Base-by-base conservation (phyloP, 768 basidiomycete species). In the Kwoniella newhampshirensis region DNA sequence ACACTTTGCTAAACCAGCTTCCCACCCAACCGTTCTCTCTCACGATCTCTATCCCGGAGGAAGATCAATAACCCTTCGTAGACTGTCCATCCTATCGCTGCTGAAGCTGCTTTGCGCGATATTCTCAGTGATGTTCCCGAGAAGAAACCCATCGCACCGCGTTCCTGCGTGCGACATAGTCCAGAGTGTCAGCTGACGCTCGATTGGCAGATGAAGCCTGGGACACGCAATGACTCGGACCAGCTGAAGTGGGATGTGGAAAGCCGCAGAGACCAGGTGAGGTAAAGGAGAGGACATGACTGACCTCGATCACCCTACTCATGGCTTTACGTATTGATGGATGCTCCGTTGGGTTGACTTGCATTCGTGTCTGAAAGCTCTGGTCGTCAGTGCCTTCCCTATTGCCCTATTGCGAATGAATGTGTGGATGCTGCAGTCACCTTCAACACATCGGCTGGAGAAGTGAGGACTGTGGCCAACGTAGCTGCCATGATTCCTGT, bases 391-490 rank as follows among this genome's bases (percentile, higher is more conserved):
- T 32, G 7, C 32, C 13, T 32, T 32, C 6, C 32, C 32, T 6
- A 32, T 13, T 26, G 42, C 20, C 9, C 8, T 23, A 26, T 20
- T 42, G n/a, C n/a, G n/a, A n/a, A n/a, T n/a, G n/a, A n/a, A n/a
- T n/a, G n/a, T n/a, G n/a, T n/a, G 30, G 28, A 3, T 41, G 28
- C 54, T 15, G 26, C 13, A 57, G 70, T 21, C 60, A 89, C 91
- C 82, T 97, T 97, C 63, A 96, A 82, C 40, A 92, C 90, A 72
- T 97, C 92, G 64, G 94, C 94, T 1, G 93, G 93, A 66, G 92
- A 90, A 1, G 93, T 97, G 1, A 81, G 81, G 51, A 91, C 76
- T 0, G 91, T 94, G 0, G 91, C 91, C 50, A 92, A 80, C 1
- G 85, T 85, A 2, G 91, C 89, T 8, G 92, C 91, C 0, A 84